Evolutionary conservation across 2,329 filamentous ascomycete genomes (phyloP).

Genomic region (Hypoxylon sp.): DNA sequence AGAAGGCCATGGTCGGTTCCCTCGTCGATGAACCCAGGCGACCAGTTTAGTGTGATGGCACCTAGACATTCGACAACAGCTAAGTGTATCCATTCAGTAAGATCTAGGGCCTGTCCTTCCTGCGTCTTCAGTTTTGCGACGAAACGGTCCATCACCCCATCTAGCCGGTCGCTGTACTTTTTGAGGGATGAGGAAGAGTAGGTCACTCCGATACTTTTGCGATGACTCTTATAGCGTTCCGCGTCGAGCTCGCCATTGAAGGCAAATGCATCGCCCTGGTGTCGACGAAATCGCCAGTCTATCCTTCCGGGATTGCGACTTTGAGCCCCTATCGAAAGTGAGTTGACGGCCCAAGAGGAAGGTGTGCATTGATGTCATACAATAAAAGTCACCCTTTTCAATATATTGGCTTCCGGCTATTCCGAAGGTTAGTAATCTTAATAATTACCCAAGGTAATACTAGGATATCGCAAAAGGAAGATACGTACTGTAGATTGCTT

Average conservation of each 20-base stretch:
- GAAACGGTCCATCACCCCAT: constrained; percentile 31
- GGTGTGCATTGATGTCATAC: constrained; percentile 53
- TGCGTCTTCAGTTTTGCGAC: constrained; percentile 27
- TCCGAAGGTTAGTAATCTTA: background rate
- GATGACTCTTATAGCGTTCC: constrained; percentile 29
- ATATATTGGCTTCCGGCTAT: constrained; percentile 63
- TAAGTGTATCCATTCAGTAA: constrained; percentile 25
- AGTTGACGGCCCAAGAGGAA: background rate
- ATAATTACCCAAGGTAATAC: background rate
- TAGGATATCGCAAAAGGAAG: background rate
- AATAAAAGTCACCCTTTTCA: constrained; percentile 68
- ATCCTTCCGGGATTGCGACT: constrained; percentile 58
- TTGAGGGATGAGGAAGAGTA: constrained; percentile 31
- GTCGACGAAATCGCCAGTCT: constrained; percentile 53
- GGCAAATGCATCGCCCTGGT: constrained; percentile 28
- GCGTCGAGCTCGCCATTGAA: constrained; percentile 35
- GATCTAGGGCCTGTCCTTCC: constrained; percentile 22
- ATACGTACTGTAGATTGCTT: constrained; percentile 63
- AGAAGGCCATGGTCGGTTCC: constrained; percentile 23
- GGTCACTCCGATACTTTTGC: constrained; percentile 28
- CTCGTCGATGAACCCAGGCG: constrained; percentile 29
- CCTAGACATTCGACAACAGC: constrained; percentile 32
- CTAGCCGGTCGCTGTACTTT: constrained; percentile 27
- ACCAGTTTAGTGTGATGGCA: constrained; percentile 32
- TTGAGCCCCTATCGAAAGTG: constrained; percentile 62